phyloP scores from a whole-genome alignment of 768 basidiomycete genomes.

The Hericium coralloides region DNA sequence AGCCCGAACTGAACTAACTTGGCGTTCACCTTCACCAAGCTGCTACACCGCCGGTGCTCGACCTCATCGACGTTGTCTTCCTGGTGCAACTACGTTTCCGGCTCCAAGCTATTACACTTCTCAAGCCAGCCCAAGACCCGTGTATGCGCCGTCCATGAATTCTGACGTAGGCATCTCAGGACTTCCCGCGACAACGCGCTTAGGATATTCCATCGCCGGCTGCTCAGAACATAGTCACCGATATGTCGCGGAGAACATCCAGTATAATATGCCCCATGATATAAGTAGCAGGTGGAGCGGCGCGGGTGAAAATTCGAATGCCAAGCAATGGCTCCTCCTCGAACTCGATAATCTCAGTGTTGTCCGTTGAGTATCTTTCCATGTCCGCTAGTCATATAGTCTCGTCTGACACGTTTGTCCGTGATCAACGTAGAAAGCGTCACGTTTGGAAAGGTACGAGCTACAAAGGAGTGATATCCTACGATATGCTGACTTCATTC shows the following conservation, averaged over 20 bases:
- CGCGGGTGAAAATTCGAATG: conserved; percentile 43
- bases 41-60: too few species aligned
- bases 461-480: conserved; percentile 7
- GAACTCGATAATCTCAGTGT: conserved; percentile 50
- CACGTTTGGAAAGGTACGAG: conserved; percentile 65
- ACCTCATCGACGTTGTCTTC: too few species aligned
- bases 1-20: too few species aligned
- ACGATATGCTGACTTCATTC: neutral
- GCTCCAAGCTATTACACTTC: too few species aligned
- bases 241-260: conserved; percentile 63
- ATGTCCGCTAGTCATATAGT: too few species aligned
- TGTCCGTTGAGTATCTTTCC: conserved; percentile 46
- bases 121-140: too few species aligned
- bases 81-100: too few species aligned
- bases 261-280: conserved; percentile 53
- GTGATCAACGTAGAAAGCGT: conserved; percentile 41
- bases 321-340: conserved; percentile 65
- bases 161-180: neutral
- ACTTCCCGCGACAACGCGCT: neutral
- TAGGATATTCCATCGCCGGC: conserved; percentile 31
- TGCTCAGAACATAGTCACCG: conserved; percentile 65
- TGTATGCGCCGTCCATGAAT: neutral
- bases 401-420: too few species aligned
- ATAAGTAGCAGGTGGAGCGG: conserved; percentile 72
- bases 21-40: too few species aligned